Percentiles rank a stretch among this genome's conserved stretches.
These are phyloP conservation scores for Coemansia pectinata DNA, from an alignment of 192 early-diverging fungal species.

Conservation along the genomic window DNA sequence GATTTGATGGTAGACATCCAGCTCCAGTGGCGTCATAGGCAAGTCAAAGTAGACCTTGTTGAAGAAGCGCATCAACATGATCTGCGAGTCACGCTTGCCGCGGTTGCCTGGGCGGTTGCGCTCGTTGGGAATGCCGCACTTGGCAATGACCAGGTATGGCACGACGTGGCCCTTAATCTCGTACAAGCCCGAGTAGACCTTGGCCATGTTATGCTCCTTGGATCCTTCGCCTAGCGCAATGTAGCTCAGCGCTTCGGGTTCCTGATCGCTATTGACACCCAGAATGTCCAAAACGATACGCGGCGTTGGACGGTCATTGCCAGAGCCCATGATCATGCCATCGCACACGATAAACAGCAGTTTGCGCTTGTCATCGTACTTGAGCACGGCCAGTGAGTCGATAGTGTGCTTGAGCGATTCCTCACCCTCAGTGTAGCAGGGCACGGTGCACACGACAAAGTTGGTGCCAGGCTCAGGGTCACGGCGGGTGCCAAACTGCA, in stretches of 20 bases:
- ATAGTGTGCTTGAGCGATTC: constrained; percentile 89
- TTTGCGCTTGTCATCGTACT: constrained; percentile 98
- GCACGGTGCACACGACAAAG: constrained; percentile 93
- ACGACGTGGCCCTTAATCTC: constrained; percentile 91
- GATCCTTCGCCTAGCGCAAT: constrained; percentile 87
- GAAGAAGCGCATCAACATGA: constrained; percentile 97
- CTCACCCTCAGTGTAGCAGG: constrained; percentile 98
- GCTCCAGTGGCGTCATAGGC: constrained; percentile 92
- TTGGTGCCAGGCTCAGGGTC: constrained; percentile 83
- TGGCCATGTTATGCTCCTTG: constrained; percentile 95
- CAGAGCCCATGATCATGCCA: constrained; percentile 95
- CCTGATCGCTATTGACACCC: constrained; percentile 80
- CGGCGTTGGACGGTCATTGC: constrained; percentile 95
- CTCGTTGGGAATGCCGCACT: constrained; percentile 89
- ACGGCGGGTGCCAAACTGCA: constrained; percentile 77
- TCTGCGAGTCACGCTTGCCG: constrained; percentile 99
- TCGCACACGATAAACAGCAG: constrained; percentile 95
- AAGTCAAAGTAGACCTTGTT: constrained; percentile 94
- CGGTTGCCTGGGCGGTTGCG: constrained; percentile 89
- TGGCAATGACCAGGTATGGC: constrained; percentile 95
- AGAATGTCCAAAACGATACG: constrained; percentile 96
- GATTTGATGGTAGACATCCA: constrained; percentile 98
- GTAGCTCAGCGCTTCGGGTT: constrained; percentile 86
- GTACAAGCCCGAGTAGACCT: constrained; percentile 97
- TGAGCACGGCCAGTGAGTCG: constrained; percentile 85